Percentiles rank a stretch among this genome's conserved stretches.
phyloP scores from a whole-genome alignment of 2,329 filamentous ascomycete species.

The Fusarium xylarioides region DNA sequence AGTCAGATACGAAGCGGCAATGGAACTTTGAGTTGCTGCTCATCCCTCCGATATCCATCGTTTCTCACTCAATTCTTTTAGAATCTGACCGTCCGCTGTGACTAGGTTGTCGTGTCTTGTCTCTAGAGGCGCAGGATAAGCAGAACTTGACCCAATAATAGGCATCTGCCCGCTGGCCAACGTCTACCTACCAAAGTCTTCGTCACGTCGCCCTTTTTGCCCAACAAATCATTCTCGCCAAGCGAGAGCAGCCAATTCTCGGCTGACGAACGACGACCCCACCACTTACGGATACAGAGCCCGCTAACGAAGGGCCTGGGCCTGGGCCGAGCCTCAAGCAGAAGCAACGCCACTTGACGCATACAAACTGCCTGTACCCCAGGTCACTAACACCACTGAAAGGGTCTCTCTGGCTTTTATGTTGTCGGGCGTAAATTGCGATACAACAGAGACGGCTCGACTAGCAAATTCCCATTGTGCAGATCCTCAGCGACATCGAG shows the following conservation, averaged over 20 bases:
- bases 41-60: background rate
- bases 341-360: constrained; percentile 10
- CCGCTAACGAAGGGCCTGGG: background rate
- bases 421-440: constrained; percentile 12
- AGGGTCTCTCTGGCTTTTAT: constrained; percentile 1
- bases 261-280: constrained; percentile 1
- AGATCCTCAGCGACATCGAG: constrained; percentile 15
- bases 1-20: constrained; percentile 5
- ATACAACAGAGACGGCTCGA: background rate
- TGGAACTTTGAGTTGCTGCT: background rate
- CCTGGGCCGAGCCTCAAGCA: constrained; percentile 26
- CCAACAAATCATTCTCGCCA: constrained; percentile 6
- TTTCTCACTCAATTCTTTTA: constrained; percentile 21
- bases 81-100: background rate
- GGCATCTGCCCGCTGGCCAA: background rate
- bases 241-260: constrained; percentile 1
- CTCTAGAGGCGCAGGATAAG: background rate
- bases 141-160: background rate
- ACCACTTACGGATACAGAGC: background rate
- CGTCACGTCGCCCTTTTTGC: background rate
- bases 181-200: background rate
- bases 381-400: background rate
- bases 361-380: constrained; percentile 10
- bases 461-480: constrained; percentile 8
- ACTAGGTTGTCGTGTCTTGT: background rate